Conservation (phyloP, 1,284 basidiomycete species). For the Microbotryum lychnidis-dioicae region DNA sequence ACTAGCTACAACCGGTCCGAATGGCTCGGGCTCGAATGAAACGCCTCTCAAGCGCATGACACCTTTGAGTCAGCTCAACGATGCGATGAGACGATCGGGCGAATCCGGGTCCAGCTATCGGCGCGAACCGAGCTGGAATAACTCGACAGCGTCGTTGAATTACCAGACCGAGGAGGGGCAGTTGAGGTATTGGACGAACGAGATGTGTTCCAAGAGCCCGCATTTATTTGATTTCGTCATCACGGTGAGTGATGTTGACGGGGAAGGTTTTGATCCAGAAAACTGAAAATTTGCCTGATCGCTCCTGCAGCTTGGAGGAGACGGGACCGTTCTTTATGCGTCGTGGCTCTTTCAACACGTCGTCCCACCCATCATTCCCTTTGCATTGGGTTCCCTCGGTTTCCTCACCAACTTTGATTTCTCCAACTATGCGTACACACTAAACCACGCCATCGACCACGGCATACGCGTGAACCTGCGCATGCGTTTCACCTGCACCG, state of each 20-base stretch:
- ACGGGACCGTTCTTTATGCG: conserved; percentile 96
- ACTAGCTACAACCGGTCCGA: conserved; percentile 3
- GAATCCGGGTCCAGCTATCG: conserved; percentile 1
- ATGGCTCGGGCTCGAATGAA: background rate
- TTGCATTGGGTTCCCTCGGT: conserved; percentile 95
- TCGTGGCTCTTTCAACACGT: conserved; percentile 99
- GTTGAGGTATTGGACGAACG: conserved; percentile 91
- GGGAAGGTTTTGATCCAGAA: background rate
- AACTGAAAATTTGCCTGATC: conserved; percentile 4
- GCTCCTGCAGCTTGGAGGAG: conserved; percentile 70
- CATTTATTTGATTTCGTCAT: conserved; percentile 97
- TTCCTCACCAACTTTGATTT: conserved; percentile 99
- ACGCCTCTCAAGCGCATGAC: conserved; percentile 13
- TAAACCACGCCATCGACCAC: conserved; percentile 81
- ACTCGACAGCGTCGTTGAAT: background rate
- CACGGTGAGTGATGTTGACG: conserved; percentile 56
- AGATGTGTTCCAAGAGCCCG: conserved; percentile 86
- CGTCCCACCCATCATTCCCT: conserved; percentile 93
- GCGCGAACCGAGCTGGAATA: background rate
- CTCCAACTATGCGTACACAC: conserved; percentile 70
- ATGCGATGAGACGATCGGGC: conserved; percentile 24
- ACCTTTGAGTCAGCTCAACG: conserved; percentile 21
- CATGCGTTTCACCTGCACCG: conserved; percentile 98
- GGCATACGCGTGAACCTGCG: conserved; percentile 95
- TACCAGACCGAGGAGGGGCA: conserved; percentile 62